phyloP scores from a whole-genome alignment of 2,329 filamentous ascomycete species.

The Sordariomycetes sp. region DNA sequence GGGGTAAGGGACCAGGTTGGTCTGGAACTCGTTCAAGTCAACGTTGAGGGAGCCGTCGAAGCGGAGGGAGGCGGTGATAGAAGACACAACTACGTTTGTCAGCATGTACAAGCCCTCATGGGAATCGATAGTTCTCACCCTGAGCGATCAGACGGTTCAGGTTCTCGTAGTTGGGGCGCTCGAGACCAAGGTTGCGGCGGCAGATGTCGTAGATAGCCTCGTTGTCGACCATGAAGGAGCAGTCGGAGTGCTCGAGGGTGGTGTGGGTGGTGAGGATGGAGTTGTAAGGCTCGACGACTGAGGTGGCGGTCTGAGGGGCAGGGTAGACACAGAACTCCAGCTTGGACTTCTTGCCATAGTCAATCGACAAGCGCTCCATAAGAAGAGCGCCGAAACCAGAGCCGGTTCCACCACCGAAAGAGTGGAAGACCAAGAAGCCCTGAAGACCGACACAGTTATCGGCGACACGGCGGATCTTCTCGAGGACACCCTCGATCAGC shows the following conservation, averaged over 20 bases:
- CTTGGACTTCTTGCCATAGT: conserved; percentile 99
- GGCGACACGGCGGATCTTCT: conserved; percentile 95
- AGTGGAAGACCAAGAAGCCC: conserved; percentile 99
- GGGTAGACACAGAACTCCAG: conserved; percentile 99
- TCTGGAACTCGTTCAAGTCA: conserved; percentile 99
- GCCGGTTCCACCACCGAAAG: conserved; percentile 96
- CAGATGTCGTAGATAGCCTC: conserved; percentile 99
- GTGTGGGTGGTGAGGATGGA: conserved; percentile 98
- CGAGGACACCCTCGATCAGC: conserved; percentile 93
- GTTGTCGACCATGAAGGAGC: conserved; percentile 99
- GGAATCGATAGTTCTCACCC: conserved; percentile 43
- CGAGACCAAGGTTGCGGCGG: conserved; percentile 92
- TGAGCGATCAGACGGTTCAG: conserved; percentile 97
- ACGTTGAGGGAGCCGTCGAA: conserved; percentile 99
- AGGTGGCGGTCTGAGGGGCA: conserved; percentile 91
- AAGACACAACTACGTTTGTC: conserved; percentile 69
- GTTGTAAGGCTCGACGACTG: conserved; percentile 99
- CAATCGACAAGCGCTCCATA: conserved; percentile 97
- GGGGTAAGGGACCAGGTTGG: conserved; percentile 96
- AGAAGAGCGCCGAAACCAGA: conserved; percentile 97
- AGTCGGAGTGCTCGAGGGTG: conserved; percentile 98
- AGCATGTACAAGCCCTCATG: conserved; percentile 8
- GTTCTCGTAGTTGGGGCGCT: conserved; percentile 98
- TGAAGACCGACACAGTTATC: conserved; percentile 98
- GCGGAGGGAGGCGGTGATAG: conserved; percentile 94